Base-by-base conservation (phyloP, 139 green algal species). In the Asterochloris erici region DNA sequence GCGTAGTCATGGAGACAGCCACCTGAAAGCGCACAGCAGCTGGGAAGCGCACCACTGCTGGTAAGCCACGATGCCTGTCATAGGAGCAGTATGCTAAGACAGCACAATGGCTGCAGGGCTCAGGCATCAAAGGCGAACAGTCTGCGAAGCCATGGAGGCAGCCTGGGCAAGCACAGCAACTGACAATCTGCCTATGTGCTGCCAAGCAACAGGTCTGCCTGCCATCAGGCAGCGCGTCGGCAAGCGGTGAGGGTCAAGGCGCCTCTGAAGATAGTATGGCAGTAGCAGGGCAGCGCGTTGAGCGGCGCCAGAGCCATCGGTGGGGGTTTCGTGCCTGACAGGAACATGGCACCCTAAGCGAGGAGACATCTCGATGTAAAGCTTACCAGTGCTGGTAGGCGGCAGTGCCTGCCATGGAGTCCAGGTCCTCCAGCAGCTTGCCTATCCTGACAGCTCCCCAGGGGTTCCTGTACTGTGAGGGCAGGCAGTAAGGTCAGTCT, bases 391-490 rank as follows among this genome's bases (percentile, higher is more conserved):
- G 93, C 64, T 87, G 63, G 17, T 90, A 96, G 10, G 93, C 94
- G 10, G 96, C 89, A 84, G 88, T 95, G 26, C 93, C 94, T 0
- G 93, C 92, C 63, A 98, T 81, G 0, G 83, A 90, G 82, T 98
- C 94, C 62, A 98, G 83, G 79, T 98, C 95, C 81, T 98, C 94
- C 60, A 98, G 86, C 26, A 98, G 66, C 14, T 91, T 82, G 0
- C 93, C 94, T 19, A 98, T 87, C 21, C 94, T 84, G 27, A 96
- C 86, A 29, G 79, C 77, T 19, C 86, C 87, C 91, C 91, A 97
- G 10, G 94, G 94, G 47, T 94, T 95, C 14, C 90, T 77, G 85
- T 96, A 97, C 87, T 94, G 87, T 78, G 80, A 17, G 17, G 27
- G 13, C 14, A 29, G 26, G 78, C 9, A 26, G 14, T 24, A 73